Base-by-base conservation (phyloP, 495 filamentous ascomycete genomes). In the Daldinia caldariorum region DNA sequence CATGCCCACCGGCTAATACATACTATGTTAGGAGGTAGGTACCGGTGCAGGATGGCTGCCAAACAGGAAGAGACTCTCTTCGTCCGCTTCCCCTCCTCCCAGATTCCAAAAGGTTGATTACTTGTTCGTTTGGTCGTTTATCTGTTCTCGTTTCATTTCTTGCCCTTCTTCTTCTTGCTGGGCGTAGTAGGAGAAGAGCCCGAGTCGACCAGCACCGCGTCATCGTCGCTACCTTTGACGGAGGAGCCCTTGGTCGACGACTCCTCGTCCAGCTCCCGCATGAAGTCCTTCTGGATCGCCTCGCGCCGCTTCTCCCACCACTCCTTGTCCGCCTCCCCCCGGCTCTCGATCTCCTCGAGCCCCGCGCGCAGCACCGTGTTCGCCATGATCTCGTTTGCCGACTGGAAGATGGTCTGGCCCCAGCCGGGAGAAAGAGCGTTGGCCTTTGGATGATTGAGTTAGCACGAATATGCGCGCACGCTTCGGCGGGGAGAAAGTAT, bases 391-490 rank as follows among this genome's bases (percentile, higher is more conserved):
- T 97, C 94, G 76, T 88, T 84, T 43, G 95, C 96, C 22, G 90
- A 92, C 79, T 99, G 95, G 85, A 99, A 99, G 75, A 99, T 97
- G 26, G 84, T 88, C 73, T 94, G 90, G 70, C 95, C 95, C 95
- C 95, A 99, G 71, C 89, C 88, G 10, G 92, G 88, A 5, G 84
- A 80, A 66, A 97, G 91, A 22, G 91, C 94, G 75, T 98, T 99
- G 58, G 95, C 95, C 92, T 85, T 85, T 50, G 32, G 26, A 26
- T 26, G 26, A 3, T 35, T 31, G 9, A 12, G 47, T 64, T 54
- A 66, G 26, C 26, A 3, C 3, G 26, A 26, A 26, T 3, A 63
- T 51, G 64, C 56, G 31, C 26, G 18, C 39, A 5, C 14, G 45
- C 18, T 31, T 22, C 29, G 47, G 31, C 3, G 35, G 26, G 31